These are phyloP conservation scores for Cydonia oblonga DNA, from an alignment of 331 rosid species.

Conservation along the genomic window DNA sequence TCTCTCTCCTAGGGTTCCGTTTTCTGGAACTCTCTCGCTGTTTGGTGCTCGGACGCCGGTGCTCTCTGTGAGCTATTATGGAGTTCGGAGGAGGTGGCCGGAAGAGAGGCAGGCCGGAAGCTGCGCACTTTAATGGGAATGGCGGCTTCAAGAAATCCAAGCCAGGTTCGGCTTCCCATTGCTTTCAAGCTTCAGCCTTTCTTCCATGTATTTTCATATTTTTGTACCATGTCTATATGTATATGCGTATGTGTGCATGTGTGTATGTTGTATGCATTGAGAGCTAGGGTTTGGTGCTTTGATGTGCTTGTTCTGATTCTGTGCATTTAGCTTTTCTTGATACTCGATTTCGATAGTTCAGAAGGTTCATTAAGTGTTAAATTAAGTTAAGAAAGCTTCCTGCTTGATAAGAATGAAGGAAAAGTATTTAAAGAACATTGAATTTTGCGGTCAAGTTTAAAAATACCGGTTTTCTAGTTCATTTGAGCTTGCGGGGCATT, in stretches of 20 bases:
- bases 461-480: not conserved
- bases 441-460: not conserved
- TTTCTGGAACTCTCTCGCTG: not conserved
- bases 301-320: not conserved
- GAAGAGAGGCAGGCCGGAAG: conserved; percentile 54
- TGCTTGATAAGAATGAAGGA: not conserved
- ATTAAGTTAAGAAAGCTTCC: not conserved
- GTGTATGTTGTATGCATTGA: not conserved
- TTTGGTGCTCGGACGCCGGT: not conserved
- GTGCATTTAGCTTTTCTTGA: not conserved
- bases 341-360: not conserved
- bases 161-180: conserved; percentile 35
- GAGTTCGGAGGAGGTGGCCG: conserved; percentile 49
- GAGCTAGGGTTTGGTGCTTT: not conserved
- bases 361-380: not conserved
- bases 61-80: conserved; percentile 17
- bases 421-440: not conserved
- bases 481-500: not conserved
- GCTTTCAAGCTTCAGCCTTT: not conserved
- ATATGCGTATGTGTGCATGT: not conserved
- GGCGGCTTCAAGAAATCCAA: conserved; percentile 57
- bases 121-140: conserved; percentile 47
- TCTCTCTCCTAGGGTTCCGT: not conserved
- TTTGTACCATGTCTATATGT: not conserved
- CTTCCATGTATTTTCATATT: not conserved